A percentile compares a stretch with the other conserved stretches of the same genome.
Evolutionary conservation across 2,329 filamentous ascomycete genomes (phyloP).

Genomic region (Cladosporium velox): DNA sequence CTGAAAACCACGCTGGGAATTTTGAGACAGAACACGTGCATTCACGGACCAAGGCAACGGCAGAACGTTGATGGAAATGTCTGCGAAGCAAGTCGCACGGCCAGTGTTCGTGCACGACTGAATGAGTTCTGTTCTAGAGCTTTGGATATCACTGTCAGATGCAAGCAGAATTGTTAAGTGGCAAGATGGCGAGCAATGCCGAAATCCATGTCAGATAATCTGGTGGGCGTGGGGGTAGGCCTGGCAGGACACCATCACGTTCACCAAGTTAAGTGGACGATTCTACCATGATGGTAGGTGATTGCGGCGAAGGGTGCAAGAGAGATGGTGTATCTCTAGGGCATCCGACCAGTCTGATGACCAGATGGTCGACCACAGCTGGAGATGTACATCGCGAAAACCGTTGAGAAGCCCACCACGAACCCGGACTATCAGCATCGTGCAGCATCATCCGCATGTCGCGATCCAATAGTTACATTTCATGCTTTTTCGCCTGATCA

Average conservation of each 20-base stretch:
- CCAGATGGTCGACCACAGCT: neutral
- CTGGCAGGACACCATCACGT: neutral
- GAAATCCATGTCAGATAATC: neutral
- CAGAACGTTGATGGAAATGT: neutral
- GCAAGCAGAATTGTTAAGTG: neutral
- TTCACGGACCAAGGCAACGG: neutral
- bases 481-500: neutral
- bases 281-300: neutral
- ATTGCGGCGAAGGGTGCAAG: neutral
- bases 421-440: neutral
- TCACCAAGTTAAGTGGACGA: neutral
- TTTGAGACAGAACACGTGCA: neutral
- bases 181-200: neutral
- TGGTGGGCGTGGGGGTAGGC: neutral
- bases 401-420: neutral
- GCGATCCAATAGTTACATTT: constrained; percentile 2
- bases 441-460: constrained; percentile 1
- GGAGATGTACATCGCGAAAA: neutral
- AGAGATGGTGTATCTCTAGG: neutral
- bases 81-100: neutral
- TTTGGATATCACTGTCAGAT: neutral
- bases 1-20: constrained; percentile 1
- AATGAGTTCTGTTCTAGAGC: neutral
- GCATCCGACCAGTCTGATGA: neutral
- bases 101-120: neutral